A percentile compares a stretch with the other conserved stretches of the same genome.
phyloP scores from a whole-genome alignment of 2,329 filamentous ascomycete genomes.

The Aspergillus ruber region DNA sequence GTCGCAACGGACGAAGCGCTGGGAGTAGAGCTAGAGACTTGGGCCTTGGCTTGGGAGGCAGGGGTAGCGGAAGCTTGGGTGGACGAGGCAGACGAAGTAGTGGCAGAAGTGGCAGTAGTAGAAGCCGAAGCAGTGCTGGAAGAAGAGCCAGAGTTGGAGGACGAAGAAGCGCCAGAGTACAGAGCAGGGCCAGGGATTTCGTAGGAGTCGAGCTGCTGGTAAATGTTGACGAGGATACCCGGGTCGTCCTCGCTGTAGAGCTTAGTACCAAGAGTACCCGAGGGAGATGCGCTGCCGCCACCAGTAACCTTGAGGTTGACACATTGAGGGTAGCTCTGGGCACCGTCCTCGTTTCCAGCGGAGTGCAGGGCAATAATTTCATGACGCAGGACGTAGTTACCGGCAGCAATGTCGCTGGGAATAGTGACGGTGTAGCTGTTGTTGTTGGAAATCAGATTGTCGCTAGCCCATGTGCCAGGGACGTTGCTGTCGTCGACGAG shows the following conservation, averaged over 20 bases:
- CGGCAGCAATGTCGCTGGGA: constrained; percentile 40
- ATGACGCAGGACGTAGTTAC: constrained; percentile 51
- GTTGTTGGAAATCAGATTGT: constrained; percentile 48
- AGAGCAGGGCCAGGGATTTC: constrained; percentile 46
- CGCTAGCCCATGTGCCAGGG: constrained; percentile 51
- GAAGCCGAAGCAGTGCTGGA: constrained; percentile 8
- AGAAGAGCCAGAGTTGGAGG: constrained; percentile 10
- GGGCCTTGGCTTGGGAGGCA: constrained; percentile 17
- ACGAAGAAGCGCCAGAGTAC: constrained; percentile 20
- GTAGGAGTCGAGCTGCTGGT: constrained; percentile 44
- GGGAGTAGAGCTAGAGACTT: constrained; percentile 10
- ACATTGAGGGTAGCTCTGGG: constrained; percentile 53
- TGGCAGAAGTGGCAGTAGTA: constrained; percentile 7
- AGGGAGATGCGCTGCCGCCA: constrained; percentile 42
- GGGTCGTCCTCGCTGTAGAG: constrained; percentile 54
- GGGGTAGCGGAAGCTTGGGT: constrained; percentile 16
- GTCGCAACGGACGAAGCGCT: constrained; percentile 8
- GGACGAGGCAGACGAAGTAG: constrained; percentile 7
- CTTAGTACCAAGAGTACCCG: constrained; percentile 46
- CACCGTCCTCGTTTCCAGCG: constrained; percentile 38
- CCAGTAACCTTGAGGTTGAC: constrained; percentile 56
- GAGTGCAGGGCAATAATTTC: constrained; percentile 52
- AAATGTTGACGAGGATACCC: constrained; percentile 57
- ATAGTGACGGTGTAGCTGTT: constrained; percentile 46
- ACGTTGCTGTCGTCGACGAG: constrained; percentile 39